Evolutionary conservation across 257 asterid genomes (phyloP).

Genomic region (Paulownia fortunei): DNA sequence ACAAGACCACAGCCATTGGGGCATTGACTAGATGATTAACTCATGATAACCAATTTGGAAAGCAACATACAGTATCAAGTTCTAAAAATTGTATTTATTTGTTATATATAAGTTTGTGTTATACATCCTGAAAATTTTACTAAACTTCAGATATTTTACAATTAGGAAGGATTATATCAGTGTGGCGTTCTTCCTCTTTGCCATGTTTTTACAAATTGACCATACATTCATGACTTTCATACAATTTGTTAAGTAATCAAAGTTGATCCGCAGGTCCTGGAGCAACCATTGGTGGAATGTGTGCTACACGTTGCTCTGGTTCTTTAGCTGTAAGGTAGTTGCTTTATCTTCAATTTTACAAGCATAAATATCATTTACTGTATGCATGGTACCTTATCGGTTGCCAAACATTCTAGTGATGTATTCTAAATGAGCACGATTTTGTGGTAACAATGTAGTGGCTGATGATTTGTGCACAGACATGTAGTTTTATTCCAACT

Average conservation of each 20-base stretch:
- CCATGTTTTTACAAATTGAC: slow-evolving; percentile 2
- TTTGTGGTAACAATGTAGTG: not conserved
- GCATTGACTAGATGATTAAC: slow-evolving; percentile 1
- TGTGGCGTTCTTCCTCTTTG: not conserved
- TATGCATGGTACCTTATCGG: slow-evolving; percentile 1
- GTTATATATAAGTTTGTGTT: no score
- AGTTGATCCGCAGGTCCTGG: slow-evolving; percentile 81
- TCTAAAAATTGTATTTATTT: not conserved
- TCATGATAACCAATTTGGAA: slow-evolving; percentile 12
- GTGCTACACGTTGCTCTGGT: slow-evolving; percentile 99
- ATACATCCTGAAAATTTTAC: not conserved
- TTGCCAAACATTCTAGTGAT: not conserved
- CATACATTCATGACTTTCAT: not conserved
- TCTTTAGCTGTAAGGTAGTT: slow-evolving; percentile 96
- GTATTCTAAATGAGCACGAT: slow-evolving; percentile 2
- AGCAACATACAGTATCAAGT: not conserved
- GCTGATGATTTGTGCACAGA: slow-evolving; percentile 9
- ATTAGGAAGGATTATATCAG: no score
- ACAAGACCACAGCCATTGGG: not conserved
- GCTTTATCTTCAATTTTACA: slow-evolving; percentile 29
- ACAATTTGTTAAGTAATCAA: slow-evolving; percentile 6
- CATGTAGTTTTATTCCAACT: not conserved
- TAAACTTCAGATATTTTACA: no score
- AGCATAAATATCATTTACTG: slow-evolving; percentile 14
- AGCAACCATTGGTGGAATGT: slow-evolving; percentile 99